Conservation (phyloP, 1,284 basidiomycete genomes). For the Apiotrichum akiyoshidainum region DNA sequence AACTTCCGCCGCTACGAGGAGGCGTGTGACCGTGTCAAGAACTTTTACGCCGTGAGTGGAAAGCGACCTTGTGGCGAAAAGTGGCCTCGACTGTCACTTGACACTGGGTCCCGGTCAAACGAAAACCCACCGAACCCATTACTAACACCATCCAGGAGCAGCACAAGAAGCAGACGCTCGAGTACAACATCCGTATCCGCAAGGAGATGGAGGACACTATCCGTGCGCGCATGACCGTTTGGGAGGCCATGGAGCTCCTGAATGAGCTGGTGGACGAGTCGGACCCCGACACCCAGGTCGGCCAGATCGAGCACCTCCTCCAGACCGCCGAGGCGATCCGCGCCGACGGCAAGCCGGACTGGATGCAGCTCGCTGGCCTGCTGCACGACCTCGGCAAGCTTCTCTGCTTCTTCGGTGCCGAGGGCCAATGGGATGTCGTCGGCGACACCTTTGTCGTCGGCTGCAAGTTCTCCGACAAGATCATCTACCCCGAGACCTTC, state of each 20-base stretch:
- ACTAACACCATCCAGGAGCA: conserved; percentile 60
- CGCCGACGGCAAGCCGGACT: conserved; percentile 72
- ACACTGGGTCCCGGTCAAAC: no score
- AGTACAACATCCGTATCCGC: conserved; percentile 71
- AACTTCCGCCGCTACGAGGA: conserved; percentile 53
- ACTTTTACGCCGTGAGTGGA: conserved; percentile 60
- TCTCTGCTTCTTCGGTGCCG: conserved; percentile 66
- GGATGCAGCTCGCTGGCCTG: conserved; percentile 75
- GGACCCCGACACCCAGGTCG: conserved; percentile 56
- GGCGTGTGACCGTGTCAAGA: conserved; percentile 80
- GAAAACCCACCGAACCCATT: background rate
- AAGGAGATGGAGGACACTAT: conserved; percentile 31
- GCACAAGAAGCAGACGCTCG: conserved; percentile 83
- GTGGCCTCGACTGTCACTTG: no score
- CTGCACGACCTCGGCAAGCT: conserved; percentile 79
- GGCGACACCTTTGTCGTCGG: conserved; percentile 82
- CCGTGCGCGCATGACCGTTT: conserved; percentile 56
- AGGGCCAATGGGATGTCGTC: conserved; percentile 85
- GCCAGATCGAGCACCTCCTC: conserved; percentile 84
- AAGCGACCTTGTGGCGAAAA: background rate
- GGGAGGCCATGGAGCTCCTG: conserved; percentile 88
- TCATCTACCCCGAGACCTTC: conserved; percentile 76
- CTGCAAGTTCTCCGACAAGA: conserved; percentile 68
- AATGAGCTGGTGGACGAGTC: conserved; percentile 84
- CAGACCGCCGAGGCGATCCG: conserved; percentile 91